Evolutionary conservation across 805 yeast genomes (phyloP), one percentile per base, ranked within the genome.

Genomic region (Blastobotrys americana): DNA sequence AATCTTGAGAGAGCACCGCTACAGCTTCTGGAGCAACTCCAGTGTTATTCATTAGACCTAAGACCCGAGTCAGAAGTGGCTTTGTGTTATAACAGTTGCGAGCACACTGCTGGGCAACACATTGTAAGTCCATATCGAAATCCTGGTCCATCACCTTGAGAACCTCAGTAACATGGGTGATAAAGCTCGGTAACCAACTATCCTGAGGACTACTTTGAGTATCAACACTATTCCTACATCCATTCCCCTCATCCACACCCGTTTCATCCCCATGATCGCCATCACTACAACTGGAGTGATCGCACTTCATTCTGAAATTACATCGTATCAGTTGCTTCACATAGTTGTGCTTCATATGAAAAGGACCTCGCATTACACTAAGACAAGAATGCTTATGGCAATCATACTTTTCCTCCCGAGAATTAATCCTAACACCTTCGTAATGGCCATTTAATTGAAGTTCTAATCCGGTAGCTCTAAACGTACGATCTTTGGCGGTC

Each of bases 401-500:
- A 34, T 41, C 44, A 22, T 41, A 44, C 35, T 41, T 34, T 8
- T 31, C 46, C 33, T 51, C 53, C 10, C 55, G 42, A 5, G 54
- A 45, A 13, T 27, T 21, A 10, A 41, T 25, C 13, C 34, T 39
- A 9, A 36, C 44, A 5, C 31, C 17, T n/a, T 36, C 15, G 21
- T 13, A 15, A 34, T 41, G 18, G 31, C 20, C 20, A 25, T 41
- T 17, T 15, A 13, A 20, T 5, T 13, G 40, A 8, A 35, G 34
- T 40, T 41, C 37, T 19, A 34, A 15, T 10, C 23, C 37, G 6
- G 28, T 21, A 17, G 40, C 15, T n/a, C 43, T 17, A 8, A n/a
- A 22, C 10, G 15, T 6, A 6, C n/a, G 6, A 8, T 37, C 16
- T n/a, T 37, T n/a, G 16, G 33, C 40, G n/a, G 15, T 37, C 8